Evolutionary conservation across 2,329 filamentous ascomycete genomes (phyloP), one percentile per base, ranked within the genome.

Genomic region (Aspergillus persii): DNA sequence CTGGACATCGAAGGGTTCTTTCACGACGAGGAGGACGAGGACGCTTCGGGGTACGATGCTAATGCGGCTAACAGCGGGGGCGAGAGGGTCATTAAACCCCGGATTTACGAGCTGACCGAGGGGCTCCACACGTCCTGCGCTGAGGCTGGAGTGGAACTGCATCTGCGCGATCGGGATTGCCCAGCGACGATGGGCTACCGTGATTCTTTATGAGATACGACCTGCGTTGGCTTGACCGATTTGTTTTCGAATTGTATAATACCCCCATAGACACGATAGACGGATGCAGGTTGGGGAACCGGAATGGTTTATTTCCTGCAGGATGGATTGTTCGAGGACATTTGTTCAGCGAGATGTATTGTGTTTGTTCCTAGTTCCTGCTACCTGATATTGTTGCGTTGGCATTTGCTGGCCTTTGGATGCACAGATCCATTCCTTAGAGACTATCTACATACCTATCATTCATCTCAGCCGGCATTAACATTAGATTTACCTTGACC

Each of bases 1-100:
- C 6, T 73, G 1, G 63, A 70, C 23, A 64, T 72, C 5, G 70
- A 73, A 47, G 70, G 70, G 0, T 62, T 63, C 39, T 73, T 73
- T 53, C 69, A 67, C 18, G 64, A 68, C 3, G 64, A 65, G 46
- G 63, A 67, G 11, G 60, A 66, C 2, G 64, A 63, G n/a, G 68
- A 69, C 23, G 63, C 65, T 1, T 63, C 62, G 6, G 65, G 54
- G 7, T 60, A 61, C 18, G 53, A 60, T 46, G 59, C 55, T 8
- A 48, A 48, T 3, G 57, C 53, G 12, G 49, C 41, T 23, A 46
- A 52, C 18, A 26, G 8, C 29, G 50, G 58, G 12, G 54, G 44
- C 8, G 58, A 56, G 41, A 64, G 49, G 27, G 54, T 58, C 3
- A 69, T 71, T 51, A 70, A 68, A 41, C 53, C 58, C 4, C 67